Conservation (phyloP, 176 grass and related monocot species). For the Bonia amplexicaulis region DNA sequence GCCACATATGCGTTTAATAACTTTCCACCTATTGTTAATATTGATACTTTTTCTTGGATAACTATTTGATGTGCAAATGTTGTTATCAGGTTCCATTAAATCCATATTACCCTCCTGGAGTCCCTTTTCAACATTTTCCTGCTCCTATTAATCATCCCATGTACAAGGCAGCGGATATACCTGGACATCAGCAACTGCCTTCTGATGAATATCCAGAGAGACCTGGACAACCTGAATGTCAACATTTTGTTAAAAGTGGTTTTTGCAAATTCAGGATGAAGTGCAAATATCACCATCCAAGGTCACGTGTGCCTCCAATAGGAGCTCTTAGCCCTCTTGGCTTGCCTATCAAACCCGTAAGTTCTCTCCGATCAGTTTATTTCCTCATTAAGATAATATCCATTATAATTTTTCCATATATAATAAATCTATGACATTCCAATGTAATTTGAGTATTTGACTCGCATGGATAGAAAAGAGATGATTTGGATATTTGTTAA, state of each 20-base stretch:
- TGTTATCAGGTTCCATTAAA: slow-evolving; percentile 58
- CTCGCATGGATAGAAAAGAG: background rate
- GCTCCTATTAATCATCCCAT: slow-evolving; percentile 47
- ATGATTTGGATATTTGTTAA: background rate
- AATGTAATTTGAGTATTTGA: background rate
- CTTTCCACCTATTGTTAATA: background rate
- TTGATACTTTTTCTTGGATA: background rate
- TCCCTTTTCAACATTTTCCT: slow-evolving; percentile 55
- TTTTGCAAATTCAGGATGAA: slow-evolving; percentile 71
- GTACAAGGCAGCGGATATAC: slow-evolving; percentile 38
- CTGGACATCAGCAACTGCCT: slow-evolving; percentile 41
- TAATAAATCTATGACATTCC: background rate
- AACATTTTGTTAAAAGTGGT: slow-evolving; percentile 76
- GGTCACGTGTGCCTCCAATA: slow-evolving; percentile 21
- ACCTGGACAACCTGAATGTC: slow-evolving; percentile 79
- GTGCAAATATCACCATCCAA: slow-evolving; percentile 88
- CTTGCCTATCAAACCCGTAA: slow-evolving; percentile 79
- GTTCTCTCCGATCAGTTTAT: slow-evolving; percentile 16
- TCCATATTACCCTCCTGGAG: slow-evolving; percentile 50
- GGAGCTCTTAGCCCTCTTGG: slow-evolving; percentile 65
- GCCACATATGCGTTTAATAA: background rate
- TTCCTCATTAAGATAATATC: background rate
- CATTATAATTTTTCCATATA: background rate
- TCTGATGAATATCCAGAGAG: slow-evolving; percentile 79
- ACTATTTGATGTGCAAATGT: slow-evolving; percentile 11